These are phyloP conservation scores for Trichophyton equinum DNA, from an alignment of 2,329 filamentous ascomycete species.

Conservation along the genomic window DNA sequence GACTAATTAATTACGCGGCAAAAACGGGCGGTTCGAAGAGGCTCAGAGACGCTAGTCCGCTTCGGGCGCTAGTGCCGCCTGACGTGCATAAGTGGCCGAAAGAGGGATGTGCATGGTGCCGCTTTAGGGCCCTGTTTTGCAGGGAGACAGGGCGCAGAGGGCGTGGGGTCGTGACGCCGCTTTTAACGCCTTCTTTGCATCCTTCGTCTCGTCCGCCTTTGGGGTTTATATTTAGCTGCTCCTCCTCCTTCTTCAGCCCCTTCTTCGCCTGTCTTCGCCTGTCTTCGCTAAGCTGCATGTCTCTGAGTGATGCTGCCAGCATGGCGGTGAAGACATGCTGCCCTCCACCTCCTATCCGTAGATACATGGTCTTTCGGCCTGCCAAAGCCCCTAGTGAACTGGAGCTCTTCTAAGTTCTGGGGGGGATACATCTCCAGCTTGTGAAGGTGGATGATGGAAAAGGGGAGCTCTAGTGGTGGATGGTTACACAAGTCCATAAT, in stretches of 20 bases:
- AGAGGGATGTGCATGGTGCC: background rate
- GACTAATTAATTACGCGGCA: constrained; percentile 1
- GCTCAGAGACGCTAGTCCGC: background rate
- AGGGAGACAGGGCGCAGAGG: background rate
- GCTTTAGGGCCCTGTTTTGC: background rate
- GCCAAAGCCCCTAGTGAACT: no score
- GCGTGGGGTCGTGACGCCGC: background rate
- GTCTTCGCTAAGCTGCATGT: background rate
- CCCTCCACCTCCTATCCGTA: no score
- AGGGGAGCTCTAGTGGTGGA: no score
- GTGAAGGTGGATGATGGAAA: no score
- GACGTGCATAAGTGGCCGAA: background rate
- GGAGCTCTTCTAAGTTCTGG: no score
- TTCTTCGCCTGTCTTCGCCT: background rate
- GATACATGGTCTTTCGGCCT: no score
- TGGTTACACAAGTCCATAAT: background rate
- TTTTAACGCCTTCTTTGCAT: background rate
- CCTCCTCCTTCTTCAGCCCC: background rate
- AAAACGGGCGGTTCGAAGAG: constrained; percentile 1
- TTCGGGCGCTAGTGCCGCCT: background rate
- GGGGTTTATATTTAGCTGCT: background rate
- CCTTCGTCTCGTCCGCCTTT: background rate
- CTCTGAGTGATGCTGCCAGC: background rate
- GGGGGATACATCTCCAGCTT: no score
- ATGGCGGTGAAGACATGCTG: background rate